Conservation (phyloP, 1,284 basidiomycete genomes). For the Lentinus polychrous region DNA sequence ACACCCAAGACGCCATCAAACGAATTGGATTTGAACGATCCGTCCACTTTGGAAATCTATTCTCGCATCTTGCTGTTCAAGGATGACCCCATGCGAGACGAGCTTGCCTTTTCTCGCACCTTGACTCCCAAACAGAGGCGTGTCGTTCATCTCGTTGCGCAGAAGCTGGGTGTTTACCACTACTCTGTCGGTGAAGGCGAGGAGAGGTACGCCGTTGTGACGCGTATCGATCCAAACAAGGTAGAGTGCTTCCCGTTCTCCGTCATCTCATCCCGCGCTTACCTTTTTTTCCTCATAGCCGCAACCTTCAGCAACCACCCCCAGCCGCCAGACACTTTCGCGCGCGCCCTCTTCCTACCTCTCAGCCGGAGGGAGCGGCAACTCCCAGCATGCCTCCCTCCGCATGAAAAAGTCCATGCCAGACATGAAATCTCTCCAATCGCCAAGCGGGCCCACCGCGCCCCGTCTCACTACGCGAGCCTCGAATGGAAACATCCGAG, state of each 20-base stretch:
- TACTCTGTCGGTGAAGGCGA: conserved; percentile 92
- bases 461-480: conserved; percentile 77
- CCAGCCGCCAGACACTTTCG: conserved; percentile 50
- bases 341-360: conserved; percentile 71
- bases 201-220: conserved; percentile 89
- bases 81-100: conserved; percentile 96
- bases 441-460: conserved; percentile 39
- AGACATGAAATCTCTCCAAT: conserved; percentile 79
- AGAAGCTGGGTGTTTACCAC: conserved; percentile 93
- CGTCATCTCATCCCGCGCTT: not conserved
- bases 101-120: conserved; percentile 89
- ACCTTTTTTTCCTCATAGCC: conserved; percentile 19
- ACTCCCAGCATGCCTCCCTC: conserved; percentile 43
- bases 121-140: conserved; percentile 82
- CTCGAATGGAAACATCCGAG: conserved; percentile 87
- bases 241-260: conserved; percentile 29
- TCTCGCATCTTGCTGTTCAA: conserved; percentile 96
- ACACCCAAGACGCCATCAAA: conserved; percentile 56
- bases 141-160: conserved; percentile 93
- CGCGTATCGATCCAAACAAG: conserved; percentile 73
- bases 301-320: conserved; percentile 15
- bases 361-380: conserved; percentile 43
- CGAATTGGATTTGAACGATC: conserved; percentile 93
- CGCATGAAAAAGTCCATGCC: conserved; percentile 97
- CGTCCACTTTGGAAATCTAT: conserved; percentile 93